These are phyloP conservation scores for Pulveroboletus sp. DNA, from an alignment of 768 basidiomycete species.

Conservation along the genomic window DNA sequence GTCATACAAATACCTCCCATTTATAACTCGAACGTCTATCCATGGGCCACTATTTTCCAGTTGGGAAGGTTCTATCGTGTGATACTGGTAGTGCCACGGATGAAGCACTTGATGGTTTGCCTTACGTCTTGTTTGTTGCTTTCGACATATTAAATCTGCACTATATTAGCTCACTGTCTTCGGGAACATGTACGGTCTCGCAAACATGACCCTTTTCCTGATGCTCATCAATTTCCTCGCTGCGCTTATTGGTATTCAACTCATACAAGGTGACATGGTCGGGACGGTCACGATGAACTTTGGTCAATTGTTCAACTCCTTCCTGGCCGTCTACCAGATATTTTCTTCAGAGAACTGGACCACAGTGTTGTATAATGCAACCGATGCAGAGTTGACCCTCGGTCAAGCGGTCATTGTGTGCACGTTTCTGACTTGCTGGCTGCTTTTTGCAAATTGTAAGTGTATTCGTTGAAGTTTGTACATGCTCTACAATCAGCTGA, in stretches of 20 bases:
- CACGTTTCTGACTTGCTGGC: constrained; percentile 75
- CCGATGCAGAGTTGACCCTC: constrained; percentile 53
- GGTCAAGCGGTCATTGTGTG: constrained; percentile 69
- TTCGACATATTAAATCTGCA: constrained; percentile 5
- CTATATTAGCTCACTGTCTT: constrained; percentile 70
- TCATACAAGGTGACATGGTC: constrained; percentile 78
- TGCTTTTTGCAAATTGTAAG: constrained; percentile 90
- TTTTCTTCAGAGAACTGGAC: constrained; percentile 96
- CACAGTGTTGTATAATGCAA: constrained; percentile 60
- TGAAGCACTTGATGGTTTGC: constrained; percentile 78
- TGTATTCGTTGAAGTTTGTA: background rate
- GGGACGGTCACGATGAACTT: constrained; percentile 60
- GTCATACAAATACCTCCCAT: constrained; percentile 85
- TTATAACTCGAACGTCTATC: constrained; percentile 56
- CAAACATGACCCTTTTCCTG: constrained; percentile 90
- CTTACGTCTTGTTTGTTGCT: background rate
- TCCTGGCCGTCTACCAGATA: constrained; percentile 82
- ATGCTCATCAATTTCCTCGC: constrained; percentile 83
- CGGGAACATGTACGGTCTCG: constrained; percentile 85
- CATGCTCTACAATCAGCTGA: background rate
- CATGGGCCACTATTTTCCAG: constrained; percentile 90
- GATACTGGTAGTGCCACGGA: constrained; percentile 83
- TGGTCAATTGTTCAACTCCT: constrained; percentile 77
- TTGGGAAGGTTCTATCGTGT: constrained; percentile 87
- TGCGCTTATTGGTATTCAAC: constrained; percentile 76